Base-by-base conservation (phyloP, 2,329 filamentous ascomycete species). In the Seiridium unicorne region DNA sequence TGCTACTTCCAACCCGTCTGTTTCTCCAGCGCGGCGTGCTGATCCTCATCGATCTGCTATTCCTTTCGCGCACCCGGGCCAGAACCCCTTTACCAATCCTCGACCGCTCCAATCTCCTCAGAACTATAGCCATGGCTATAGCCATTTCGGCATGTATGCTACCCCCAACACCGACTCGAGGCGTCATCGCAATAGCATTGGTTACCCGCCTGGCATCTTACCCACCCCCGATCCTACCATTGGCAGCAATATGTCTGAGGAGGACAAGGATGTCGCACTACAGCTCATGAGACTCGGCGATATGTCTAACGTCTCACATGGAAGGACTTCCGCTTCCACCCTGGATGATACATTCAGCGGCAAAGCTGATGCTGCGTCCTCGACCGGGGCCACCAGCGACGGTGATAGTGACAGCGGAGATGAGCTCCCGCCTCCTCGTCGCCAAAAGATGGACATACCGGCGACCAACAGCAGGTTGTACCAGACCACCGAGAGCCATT, bases 141-240 rank as follows among this genome's bases (percentile, higher is more conserved):
- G 81, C 53, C 81, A 87, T 60, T 79, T 79, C 60, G 77, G 75
- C 59, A 77, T 86, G 68, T 91, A 89, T 73, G 79, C 86, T 60
- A 90, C 88, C 13, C 88, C 88, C 7, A 77, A 71, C 42, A 76
- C 83, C 56, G 84, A 89, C 74, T 80, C 80, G 64, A 88, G 89
- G 72, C 87, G 88, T 63, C 82, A 88, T 66, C 88, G 90, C 61
- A 84, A 85, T 59, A 87, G 86, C 70, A 81, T 85, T 62, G 82
- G 81, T 61, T 84, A 85, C 64, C 78, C 82, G 42, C 74, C 77
- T 54, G 87, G 88, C 58, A 85, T 96, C 66, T 81, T 97, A 64
- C 93, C 93, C 26, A 99, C 95, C 2, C 95, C 95, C 34, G 95
- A 98, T 69, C 94, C 94, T n/a, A 99, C 95, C 10, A 91, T 98